Percentiles rank a stretch among this genome's conserved stretches.
Evolutionary conservation across 371 early-diverging fungal genomes (phyloP).

Genomic region (Fennellomyces sp.): DNA sequence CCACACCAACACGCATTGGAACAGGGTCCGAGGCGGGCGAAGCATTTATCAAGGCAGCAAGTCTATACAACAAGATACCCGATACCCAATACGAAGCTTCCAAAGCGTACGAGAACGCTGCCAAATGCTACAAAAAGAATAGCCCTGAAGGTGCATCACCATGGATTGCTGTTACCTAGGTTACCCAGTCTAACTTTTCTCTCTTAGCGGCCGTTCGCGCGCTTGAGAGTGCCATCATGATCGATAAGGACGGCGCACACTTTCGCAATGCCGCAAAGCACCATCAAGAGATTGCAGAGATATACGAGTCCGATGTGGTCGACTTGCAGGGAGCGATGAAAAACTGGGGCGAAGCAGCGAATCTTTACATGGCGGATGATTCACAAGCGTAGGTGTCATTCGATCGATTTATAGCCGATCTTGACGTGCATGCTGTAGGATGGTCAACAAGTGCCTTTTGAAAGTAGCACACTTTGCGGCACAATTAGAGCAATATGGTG

Average conservation of each 20-base stretch:
- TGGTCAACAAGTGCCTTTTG: conserved; percentile 84
- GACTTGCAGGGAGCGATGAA: conserved; percentile 83
- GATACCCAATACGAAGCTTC: conserved; percentile 84
- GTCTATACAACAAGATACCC: conserved; percentile 61
- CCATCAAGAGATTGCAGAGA: conserved; percentile 92
- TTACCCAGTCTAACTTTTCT: background rate
- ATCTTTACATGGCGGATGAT: conserved; percentile 91
- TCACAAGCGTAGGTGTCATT: conserved; percentile 72
- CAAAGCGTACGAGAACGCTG: conserved; percentile 80
- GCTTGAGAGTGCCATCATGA: conserved; percentile 73
- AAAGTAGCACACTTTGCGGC: conserved; percentile 94
- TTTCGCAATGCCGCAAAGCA: conserved; percentile 92
- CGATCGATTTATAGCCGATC: background rate
- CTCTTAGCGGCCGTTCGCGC: conserved; percentile 73
- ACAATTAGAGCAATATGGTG: conserved; percentile 84
- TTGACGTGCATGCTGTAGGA: too few relatives aligned
- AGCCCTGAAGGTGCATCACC: conserved; percentile 70
- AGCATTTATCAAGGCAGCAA: conserved; percentile 83
- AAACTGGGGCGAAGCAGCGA: conserved; percentile 89
- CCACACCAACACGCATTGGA: background rate
- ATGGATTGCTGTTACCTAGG: background rate
- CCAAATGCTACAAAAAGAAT: conserved; percentile 85
- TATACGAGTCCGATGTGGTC: conserved; percentile 87
- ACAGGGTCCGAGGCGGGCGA: conserved; percentile 93
- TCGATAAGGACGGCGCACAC: conserved; percentile 82